Evolutionary conservation across 1,284 basidiomycete genomes (phyloP), one percentile per base, ranked within the genome.

Genomic region (Marasmius oreades): DNA sequence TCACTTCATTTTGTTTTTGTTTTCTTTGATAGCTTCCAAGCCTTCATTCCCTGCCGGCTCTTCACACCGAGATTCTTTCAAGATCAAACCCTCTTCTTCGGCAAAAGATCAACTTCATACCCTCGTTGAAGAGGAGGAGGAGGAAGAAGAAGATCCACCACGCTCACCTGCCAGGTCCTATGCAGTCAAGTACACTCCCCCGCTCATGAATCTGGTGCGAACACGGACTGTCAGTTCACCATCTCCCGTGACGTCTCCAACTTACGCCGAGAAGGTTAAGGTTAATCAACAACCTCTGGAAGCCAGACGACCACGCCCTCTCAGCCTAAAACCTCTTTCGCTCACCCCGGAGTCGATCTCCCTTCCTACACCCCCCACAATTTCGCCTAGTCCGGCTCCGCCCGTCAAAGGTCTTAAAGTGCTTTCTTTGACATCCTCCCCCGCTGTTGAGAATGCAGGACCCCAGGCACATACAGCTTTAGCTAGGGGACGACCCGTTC

Each of bases 81-180:
- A 88, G 69, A 76, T 82, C 60, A 75, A 78, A 16, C 64, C 80
- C 16, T 79, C 83, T 4, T 79, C 80, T 1, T 76, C 79, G 5
- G 79, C 83, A 48, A 92, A 90, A 66, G 89, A 91, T 66, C 82
- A 86, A 61, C 77, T 92, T 7, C 79, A 81, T 57, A 92, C 89
- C 7, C 77, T 92, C 28, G 70, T 91, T 33, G 90, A 92, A 67
- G 90, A 91, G 63, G 89, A 91, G 34, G 89, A 91, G 53, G 90
- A 91, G 43, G 89, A 91, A 24, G 87, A 88, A 33, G 80, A 80
- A 4, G 39, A 62, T 42, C 36, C 36, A 2, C 36, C 36, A 58
- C 18, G 36, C 62, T 33, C 56, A 61, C 36, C 56, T 61, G 12
- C 64, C 68, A 26, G 66, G 66, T 28, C 56, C 61, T 3, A 14